A percentile compares a stretch with the other conserved stretches of the same genome.
phyloP scores from a whole-genome alignment of 2,329 filamentous ascomycete species.

The Claviceps sp. region DNA sequence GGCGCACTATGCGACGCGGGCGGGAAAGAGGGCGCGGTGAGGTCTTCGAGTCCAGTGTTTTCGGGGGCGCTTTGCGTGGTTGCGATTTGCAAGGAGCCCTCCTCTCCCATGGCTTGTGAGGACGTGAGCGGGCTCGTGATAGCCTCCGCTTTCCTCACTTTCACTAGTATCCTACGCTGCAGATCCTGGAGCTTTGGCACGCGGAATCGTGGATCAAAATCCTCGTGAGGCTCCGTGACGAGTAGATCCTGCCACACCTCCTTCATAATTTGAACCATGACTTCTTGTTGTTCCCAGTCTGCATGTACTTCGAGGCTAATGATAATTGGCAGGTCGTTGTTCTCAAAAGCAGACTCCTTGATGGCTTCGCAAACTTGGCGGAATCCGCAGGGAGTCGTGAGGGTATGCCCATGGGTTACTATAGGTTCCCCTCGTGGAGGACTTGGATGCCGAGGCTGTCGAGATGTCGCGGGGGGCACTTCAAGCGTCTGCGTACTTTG shows the following conservation, averaged over 20 bases:
- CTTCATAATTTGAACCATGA: constrained; percentile 90
- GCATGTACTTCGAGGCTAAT: constrained; percentile 89
- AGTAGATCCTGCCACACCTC: constrained; percentile 71
- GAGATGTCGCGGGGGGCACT: neutral
- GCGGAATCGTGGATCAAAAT: constrained; percentile 36
- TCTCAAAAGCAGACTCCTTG: constrained; percentile 62
- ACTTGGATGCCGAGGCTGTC: constrained; percentile 8
- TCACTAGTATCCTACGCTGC: constrained; percentile 68
- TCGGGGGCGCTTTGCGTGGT: constrained; percentile 15
- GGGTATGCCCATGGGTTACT: constrained; percentile 71
- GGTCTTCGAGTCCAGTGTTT: neutral
- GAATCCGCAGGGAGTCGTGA: constrained; percentile 78
- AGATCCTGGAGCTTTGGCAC: constrained; percentile 62
- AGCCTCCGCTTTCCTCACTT: constrained; percentile 51
- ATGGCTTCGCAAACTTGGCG: constrained; percentile 75
- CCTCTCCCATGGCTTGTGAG: neutral
- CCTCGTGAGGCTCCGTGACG: constrained; percentile 43
- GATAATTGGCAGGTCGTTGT: constrained; percentile 68
- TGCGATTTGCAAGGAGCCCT: constrained; percentile 5
- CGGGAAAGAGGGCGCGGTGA: neutral
- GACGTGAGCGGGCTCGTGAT: constrained; percentile 12
- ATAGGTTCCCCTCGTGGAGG: constrained; percentile 50
- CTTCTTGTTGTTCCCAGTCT: constrained; percentile 65
- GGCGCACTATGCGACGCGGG: constrained; percentile 7
- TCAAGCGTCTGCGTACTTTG: constrained; percentile 13